Percentiles rank a stretch among this genome's conserved stretches.
Conservation (phyloP, 805 yeast genomes). For the Candida koratica region DNA sequence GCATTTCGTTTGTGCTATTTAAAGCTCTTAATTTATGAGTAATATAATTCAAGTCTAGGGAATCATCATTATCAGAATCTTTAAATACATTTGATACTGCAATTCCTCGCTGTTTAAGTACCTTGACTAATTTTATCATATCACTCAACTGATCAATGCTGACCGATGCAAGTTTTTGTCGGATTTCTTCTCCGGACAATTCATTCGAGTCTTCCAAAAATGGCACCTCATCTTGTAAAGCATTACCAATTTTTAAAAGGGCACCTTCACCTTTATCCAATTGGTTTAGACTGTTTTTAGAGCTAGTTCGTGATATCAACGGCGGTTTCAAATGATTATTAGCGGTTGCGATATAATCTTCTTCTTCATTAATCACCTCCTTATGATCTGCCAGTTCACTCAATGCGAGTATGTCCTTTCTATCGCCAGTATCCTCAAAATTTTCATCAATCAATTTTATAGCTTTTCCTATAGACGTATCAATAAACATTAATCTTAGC, state of each 20-base stretch:
- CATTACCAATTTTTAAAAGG: conserved; percentile 28
- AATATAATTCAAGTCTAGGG: conserved; percentile 17
- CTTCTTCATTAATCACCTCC: conserved; percentile 1
- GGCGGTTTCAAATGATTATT: conserved; percentile 8
- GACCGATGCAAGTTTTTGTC: conserved; percentile 28
- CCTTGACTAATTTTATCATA: conserved; percentile 28
- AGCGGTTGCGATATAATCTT: not conserved
- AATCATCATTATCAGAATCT: conserved; percentile 10
- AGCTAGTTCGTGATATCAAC: conserved; percentile 22
- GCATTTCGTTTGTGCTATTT: conserved; percentile 4
- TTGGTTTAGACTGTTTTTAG: conserved; percentile 30
- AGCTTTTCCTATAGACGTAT: conserved; percentile 63
- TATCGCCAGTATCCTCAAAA: conserved; percentile 21
- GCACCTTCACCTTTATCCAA: conserved; percentile 43
- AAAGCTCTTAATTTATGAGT: conserved; percentile 13
- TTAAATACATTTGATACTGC: conserved; percentile 24
- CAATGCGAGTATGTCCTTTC: conserved; percentile 1
- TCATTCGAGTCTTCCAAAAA: conserved; percentile 9
- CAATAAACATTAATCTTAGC: conserved; percentile 63
- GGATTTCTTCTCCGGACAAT: conserved; percentile 37
- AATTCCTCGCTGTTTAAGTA: conserved; percentile 31
- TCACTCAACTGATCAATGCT: conserved; percentile 33
- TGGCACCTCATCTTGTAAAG: conserved; percentile 1
- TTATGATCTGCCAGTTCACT: conserved; percentile 4
- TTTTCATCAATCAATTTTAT: conserved; percentile 38